Base-by-base conservation (phyloP, 495 filamentous ascomycete species). In the Aspergillus avenaceus region DNA sequence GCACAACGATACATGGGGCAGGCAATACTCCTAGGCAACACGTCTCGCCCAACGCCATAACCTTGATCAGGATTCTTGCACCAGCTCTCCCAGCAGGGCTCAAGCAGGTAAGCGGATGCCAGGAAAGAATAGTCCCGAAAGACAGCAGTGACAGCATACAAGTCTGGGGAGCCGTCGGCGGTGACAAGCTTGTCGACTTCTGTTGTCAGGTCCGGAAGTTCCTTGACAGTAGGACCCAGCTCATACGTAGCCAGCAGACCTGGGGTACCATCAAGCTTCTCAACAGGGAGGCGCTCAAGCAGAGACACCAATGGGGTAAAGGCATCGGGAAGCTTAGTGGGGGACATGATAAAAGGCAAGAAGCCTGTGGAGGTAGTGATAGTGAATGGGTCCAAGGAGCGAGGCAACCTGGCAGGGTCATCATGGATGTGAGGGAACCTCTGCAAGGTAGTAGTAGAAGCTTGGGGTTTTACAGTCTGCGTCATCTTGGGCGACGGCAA, bases 71-170 rank as follows among this genome's bases (percentile, higher is more conserved):
- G 66, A 23, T 78, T 76, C 46, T 84, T 64, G 57, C 79, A 84
- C 56, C 85, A 75, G 56, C 59, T 77, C 72, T 85, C 73, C 70
- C 91, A 90, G 66, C 91, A 96, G n/a, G 91, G 91, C 72, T 96
- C 91, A n/a, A 96, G 78, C 13, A 96, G 73, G 62, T 93, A 95
- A 0, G 90, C 85, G 12, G 87, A 91, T 1, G 90, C 87, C 3
- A 96, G 70, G 72, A 95, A 96, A 22, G 86, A 85, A 63, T 96
- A 96, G 71, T 96, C 91, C 21, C 91, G 75, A 66, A 95, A 95
- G 46, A 92, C 69, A 23, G 89, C 91, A 61, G 88, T 88, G 74
- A 92, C 77, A 24, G 86, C 72, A 14, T 84, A 84, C 16, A 90
- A 74, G 65, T 96, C 83, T 43, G 75, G 66, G 29, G 72, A 70